Percentiles rank a stretch among this genome's conserved stretches.
These are phyloP conservation scores for Cryptosporidium sp. DNA, from an alignment of 169 alveolate species.

Conservation along the genomic window DNA sequence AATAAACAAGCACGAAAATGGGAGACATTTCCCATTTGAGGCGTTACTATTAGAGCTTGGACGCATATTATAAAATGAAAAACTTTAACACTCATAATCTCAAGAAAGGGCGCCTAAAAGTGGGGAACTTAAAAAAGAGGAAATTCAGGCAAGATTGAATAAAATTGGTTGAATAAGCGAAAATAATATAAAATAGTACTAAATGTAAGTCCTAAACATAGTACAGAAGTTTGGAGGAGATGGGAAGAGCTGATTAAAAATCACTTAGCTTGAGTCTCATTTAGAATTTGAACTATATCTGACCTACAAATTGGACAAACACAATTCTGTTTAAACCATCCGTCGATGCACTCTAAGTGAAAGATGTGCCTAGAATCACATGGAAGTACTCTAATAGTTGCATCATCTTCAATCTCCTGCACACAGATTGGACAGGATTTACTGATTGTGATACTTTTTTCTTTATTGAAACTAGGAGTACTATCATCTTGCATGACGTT, in stretches of 20 bases:
- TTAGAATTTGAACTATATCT: slow-evolving; percentile 38
- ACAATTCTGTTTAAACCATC: slow-evolving; percentile 69
- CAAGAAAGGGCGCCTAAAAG: neutral
- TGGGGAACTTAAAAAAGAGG: slow-evolving; percentile 30
- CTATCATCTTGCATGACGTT: neutral
- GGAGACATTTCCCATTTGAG: slow-evolving; percentile 25
- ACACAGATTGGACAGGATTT: slow-evolving; percentile 70
- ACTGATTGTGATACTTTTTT: slow-evolving; percentile 51
- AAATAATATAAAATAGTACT: neutral
- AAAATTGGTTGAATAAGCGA: neutral
- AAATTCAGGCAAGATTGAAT: neutral
- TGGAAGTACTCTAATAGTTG: slow-evolving; percentile 50
- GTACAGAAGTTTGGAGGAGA: neutral
- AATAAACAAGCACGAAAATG: slow-evolving; percentile 32
- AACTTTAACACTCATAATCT: neutral
- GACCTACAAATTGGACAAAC: slow-evolving; percentile 76
- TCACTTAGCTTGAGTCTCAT: slow-evolving; percentile 14
- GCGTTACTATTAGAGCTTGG: neutral
- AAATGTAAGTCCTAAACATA: neutral
- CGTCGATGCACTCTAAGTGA: slow-evolving; percentile 70
- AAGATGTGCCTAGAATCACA: slow-evolving; percentile 63
- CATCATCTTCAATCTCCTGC: slow-evolving; percentile 70
- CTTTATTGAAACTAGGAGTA: neutral
- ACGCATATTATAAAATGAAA: neutral
- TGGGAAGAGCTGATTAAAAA: neutral